Percentiles rank a stretch among this genome's conserved stretches.
Evolutionary conservation across 495 filamentous ascomycete genomes (phyloP).

Genomic region (Podospora didyma): DNA sequence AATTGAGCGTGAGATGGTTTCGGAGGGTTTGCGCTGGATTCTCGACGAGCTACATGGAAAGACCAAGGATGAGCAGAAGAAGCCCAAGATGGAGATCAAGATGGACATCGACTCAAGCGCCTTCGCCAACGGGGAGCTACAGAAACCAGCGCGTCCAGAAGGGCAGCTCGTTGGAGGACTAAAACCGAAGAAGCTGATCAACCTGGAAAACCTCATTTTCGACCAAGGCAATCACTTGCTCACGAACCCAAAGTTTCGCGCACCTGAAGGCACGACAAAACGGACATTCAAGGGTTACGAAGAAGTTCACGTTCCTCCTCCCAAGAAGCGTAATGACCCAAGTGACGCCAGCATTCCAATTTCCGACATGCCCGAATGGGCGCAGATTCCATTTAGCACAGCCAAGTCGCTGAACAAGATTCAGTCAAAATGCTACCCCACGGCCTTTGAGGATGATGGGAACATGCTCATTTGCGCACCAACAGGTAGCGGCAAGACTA

Average conservation of each 20-base stretch:
- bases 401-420: conserved; percentile 82
- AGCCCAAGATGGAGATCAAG: conserved; percentile 75
- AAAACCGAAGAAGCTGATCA: conserved; percentile 81
- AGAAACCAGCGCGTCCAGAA: conserved; percentile 47
- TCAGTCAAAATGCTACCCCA: conserved; percentile 86
- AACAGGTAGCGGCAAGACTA: conserved; percentile 97
- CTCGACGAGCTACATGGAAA: conserved; percentile 75
- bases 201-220: conserved; percentile 92
- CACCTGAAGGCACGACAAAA: conserved; percentile 95
- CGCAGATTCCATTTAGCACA: conserved; percentile 76
- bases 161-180: conserved; percentile 76
- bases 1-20: conserved; percentile 85
- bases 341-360: conserved; percentile 78
- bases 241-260: conserved; percentile 91
- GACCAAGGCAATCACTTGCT: conserved; percentile 98
- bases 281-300: conserved; percentile 96
- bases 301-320: conserved; percentile 92
- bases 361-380: conserved; percentile 88
- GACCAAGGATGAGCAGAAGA: conserved; percentile 51
- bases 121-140: conserved; percentile 40
- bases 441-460: conserved; percentile 89
- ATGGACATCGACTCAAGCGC: conserved; percentile 87
- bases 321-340: conserved; percentile 75
- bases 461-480: conserved; percentile 98
- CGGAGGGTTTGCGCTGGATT: conserved; percentile 80